Evolutionary conservation across 2,329 filamentous ascomycete genomes (phyloP), one percentile per base, ranked within the genome.

Genomic region (Pseudocercospora macadamiae): DNA sequence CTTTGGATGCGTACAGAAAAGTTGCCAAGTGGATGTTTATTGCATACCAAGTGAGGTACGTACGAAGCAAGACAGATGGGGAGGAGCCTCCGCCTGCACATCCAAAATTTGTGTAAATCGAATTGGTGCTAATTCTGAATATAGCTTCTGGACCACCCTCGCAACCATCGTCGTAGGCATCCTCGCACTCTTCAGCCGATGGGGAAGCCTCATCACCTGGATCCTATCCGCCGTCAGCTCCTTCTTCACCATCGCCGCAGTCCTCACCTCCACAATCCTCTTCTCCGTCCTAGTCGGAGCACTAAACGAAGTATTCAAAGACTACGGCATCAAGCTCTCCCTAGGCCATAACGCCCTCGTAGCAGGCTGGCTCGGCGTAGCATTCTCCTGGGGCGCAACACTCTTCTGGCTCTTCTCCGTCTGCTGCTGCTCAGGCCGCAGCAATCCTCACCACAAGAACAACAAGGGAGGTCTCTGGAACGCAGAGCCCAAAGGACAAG

Each of bases 321-420:
- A 83, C 51, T 96, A 95, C 75, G 86, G 89, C 62, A 88, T 93
- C 66, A 75, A 83, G 4, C 85, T 86, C 51, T 76, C 73, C 51
- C 77, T 96, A 73, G 89, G 92, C 77, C 84, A 74, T 26, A 79
- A 81, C 59, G 93, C 89, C 78, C 86, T 95, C 55, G 82, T 82
- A 32, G 78, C 86, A 18, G 85, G 89, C 68, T 97, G 93, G 91
- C 80, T 97, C 60, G 88, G 87, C 42, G 88, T 88, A 36, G 89
- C 85, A 25, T 92, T 96, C 72, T 88, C 89, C 62, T 73, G 95
- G 30, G 90, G 76, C 39, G 88, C 89, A 6, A 86, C 85, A 64
- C 77, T 96, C 72, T 97, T 97, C 88, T 97, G 95, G 93, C 79
- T 93, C 71, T 86, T 96, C 75, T 91, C 87, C 75, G 84, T 89